Conservation (phyloP, 306 rosid genomes). For the Abrus pulchellus region DNA sequence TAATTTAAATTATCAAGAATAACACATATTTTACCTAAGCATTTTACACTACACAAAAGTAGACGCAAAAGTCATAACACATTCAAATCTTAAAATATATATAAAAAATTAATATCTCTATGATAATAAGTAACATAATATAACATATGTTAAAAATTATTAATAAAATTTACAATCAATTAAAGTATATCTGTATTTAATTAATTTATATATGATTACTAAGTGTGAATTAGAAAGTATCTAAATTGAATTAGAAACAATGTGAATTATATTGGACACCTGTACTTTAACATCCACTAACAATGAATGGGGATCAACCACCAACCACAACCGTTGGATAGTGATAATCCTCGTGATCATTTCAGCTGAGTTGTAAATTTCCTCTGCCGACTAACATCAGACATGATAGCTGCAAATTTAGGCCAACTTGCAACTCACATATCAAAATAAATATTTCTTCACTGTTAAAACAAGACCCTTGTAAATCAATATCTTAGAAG, state of each 20-base stretch:
- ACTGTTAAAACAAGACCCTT: too few species aligned
- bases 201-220: too few species aligned
- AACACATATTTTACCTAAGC: too few species aligned
- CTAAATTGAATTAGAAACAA: too few species aligned
- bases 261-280: neutral
- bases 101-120: neutral
- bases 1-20: too few species aligned
- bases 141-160: too few species aligned
- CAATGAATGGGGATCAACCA: neutral
- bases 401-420: neutral
- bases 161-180: too few species aligned
- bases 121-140: too few species aligned
- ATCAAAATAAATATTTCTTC: neutral
- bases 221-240: too few species aligned
- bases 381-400: neutral
- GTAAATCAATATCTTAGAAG: too few species aligned
- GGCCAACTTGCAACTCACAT: neutral
- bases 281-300: neutral
- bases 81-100: neutral
- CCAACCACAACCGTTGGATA: conserved; percentile 17
- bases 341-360: neutral
- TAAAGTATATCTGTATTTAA: too few species aligned
- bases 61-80: neutral
- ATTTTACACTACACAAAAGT: too few species aligned
- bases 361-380: neutral